A percentile compares a stretch with the other conserved stretches of the same genome.
These are phyloP conservation scores for Hebeloma cylindrosporum DNA, from an alignment of 768 basidiomycete genomes.

Conservation along the genomic window DNA sequence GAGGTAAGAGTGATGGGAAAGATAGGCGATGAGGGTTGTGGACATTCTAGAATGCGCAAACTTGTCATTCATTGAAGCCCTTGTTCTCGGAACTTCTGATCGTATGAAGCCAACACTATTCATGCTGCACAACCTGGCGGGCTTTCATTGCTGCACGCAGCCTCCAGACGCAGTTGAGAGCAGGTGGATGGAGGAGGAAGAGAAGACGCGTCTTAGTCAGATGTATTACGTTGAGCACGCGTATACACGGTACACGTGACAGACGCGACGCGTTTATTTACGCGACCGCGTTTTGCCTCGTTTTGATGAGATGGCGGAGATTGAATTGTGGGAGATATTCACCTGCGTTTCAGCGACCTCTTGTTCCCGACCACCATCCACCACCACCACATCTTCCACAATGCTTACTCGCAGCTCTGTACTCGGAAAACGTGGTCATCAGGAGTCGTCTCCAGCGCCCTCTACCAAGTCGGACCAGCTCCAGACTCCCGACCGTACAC, in stretches of 20 bases:
- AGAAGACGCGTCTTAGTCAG: slow-evolving; percentile 14
- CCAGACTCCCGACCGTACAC: slow-evolving; percentile 62
- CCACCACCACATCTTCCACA: slow-evolving; percentile 14
- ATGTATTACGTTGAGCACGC: slow-evolving; percentile 19
- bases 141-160: too few relatives aligned
- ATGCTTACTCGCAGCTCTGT: slow-evolving; percentile 54
- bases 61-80: too few relatives aligned
- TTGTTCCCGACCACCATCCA: slow-evolving; percentile 25
- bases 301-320: slow-evolving; percentile 39
- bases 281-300: slow-evolving; percentile 23
- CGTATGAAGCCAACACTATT: too few relatives aligned
- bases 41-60: too few relatives aligned
- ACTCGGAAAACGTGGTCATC: slow-evolving; percentile 51
- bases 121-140: too few relatives aligned
- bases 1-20: too few relatives aligned
- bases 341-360: slow-evolving; percentile 12
- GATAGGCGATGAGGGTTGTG: too few relatives aligned
- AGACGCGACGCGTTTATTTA: slow-evolving; percentile 36
- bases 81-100: too few relatives aligned
- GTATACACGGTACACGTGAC: slow-evolving; percentile 39
- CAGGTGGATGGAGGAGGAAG: background rate
- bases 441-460: slow-evolving; percentile 27
- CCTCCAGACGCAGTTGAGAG: background rate
- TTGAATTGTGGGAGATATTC: slow-evolving; percentile 31
- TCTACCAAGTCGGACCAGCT: slow-evolving; percentile 38